A percentile compares a stretch with the other conserved stretches of the same genome.
Evolutionary conservation across 164 flowering plant species (phyloP).

Genomic region (Kingdonia uniflora): DNA sequence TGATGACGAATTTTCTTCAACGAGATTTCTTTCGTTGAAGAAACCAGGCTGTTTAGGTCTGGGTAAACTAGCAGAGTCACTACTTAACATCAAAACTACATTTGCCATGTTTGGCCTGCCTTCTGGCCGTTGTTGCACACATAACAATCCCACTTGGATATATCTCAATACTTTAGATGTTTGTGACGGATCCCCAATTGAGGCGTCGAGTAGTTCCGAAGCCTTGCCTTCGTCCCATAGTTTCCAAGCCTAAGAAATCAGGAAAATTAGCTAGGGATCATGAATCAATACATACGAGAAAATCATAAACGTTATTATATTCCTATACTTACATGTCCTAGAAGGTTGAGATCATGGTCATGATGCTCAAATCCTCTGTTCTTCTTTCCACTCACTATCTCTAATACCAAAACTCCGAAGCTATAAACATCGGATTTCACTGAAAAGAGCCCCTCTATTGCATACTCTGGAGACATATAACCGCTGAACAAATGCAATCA

Average conservation of each 20-base stretch:
- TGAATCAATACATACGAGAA: neutral
- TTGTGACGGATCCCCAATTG: neutral
- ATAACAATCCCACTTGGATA: constrained; percentile 5
- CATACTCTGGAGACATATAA: constrained; percentile 7
- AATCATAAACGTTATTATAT: neutral
- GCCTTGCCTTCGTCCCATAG: constrained; percentile 5
- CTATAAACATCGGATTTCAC: constrained; percentile 6
- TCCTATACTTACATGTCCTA: constrained; percentile 3
- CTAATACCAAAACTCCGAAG: constrained; percentile 5
- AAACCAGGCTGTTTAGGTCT: constrained; percentile 6
- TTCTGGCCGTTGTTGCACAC: constrained; percentile 4
- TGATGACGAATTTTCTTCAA: neutral
- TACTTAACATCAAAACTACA: constrained; percentile 3
- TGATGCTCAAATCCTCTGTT: neutral
- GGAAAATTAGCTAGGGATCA: neutral
- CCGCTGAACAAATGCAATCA: neutral
- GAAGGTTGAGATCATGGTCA: constrained; percentile 7
- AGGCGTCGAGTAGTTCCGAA: neutral
- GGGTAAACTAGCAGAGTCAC: neutral
- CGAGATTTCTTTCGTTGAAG: neutral
- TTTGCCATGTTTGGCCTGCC: constrained; percentile 3
- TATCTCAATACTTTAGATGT: neutral
- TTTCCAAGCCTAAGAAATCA: constrained; percentile 1
- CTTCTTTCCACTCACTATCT: constrained; percentile 1
- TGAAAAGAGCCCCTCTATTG: neutral